phyloP scores from a whole-genome alignment of 495 filamentous ascomycete genomes.

The Endocarpon pusillum region DNA sequence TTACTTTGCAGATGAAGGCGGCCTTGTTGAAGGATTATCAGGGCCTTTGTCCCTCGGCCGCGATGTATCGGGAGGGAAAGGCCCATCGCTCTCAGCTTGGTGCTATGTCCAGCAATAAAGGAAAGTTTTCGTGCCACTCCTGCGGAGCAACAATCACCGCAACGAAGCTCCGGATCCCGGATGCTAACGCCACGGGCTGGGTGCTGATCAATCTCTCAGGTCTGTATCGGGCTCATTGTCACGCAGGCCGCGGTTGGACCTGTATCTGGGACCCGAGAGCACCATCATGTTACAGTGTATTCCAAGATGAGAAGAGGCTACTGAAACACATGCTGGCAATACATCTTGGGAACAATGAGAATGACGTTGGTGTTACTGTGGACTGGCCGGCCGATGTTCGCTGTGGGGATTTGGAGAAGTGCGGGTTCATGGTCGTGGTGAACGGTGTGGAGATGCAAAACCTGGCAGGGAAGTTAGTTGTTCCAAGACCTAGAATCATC shows the following conservation, averaged over 20 bases:
- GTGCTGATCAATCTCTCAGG: slow-evolving; percentile 1
- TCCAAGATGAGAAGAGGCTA: slow-evolving; percentile 2
- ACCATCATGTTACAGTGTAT: slow-evolving; percentile 2
- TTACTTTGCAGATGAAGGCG: slow-evolving; percentile 1
- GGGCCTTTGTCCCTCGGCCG: slow-evolving; percentile 2
- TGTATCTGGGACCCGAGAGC: slow-evolving; percentile 1
- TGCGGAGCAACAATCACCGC: slow-evolving; percentile 1
- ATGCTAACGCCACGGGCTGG: slow-evolving; percentile 1
- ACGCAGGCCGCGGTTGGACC: slow-evolving; percentile 1
- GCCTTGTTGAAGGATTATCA: slow-evolving; percentile 1
- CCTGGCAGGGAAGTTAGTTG: background rate
- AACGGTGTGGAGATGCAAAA: slow-evolving; percentile 2
- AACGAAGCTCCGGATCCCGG: slow-evolving; percentile 1
- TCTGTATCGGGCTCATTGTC: slow-evolving; percentile 2
- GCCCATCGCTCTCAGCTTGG: background rate
- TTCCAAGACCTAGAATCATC: slow-evolving; percentile 1
- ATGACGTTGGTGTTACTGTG: background rate
- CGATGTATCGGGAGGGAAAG: slow-evolving; percentile 1
- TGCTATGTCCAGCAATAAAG: background rate
- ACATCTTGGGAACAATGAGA: background rate
- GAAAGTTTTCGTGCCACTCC: background rate
- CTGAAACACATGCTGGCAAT: slow-evolving; percentile 2
- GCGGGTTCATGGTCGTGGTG: slow-evolving; percentile 2
- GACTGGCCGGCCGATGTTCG: slow-evolving; percentile 3
- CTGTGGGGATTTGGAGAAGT: slow-evolving; percentile 2